These are phyloP conservation scores for Caryopteris hybrid DNA, from an alignment of 305 asterid species.

Conservation along the genomic window DNA sequence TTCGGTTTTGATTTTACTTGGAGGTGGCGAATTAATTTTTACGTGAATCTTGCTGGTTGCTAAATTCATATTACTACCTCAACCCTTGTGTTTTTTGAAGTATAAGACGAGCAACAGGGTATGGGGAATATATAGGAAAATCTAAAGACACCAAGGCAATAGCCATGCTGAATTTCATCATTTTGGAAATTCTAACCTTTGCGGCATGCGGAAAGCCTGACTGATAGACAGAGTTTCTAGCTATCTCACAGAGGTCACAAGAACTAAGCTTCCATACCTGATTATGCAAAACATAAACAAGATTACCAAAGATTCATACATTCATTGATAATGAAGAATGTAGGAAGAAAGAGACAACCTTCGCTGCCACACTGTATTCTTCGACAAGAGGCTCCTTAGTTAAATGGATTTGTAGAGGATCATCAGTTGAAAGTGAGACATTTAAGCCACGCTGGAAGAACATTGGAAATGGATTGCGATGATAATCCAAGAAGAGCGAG, in stretches of 20 bases:
- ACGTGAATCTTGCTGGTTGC: slow-evolving; percentile 2
- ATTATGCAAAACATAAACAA: background rate
- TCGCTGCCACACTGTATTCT: slow-evolving; percentile 95
- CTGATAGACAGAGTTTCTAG: slow-evolving; percentile 90
- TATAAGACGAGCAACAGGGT: background rate
- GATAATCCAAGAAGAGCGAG: slow-evolving; percentile 89
- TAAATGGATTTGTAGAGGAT: slow-evolving; percentile 90
- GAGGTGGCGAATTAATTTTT: background rate
- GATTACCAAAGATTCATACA: slow-evolving; percentile 12
- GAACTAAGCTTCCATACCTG: slow-evolving; percentile 98
- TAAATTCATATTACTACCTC: background rate
- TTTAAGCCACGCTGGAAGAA: slow-evolving; percentile 93
- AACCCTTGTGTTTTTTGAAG: background rate
- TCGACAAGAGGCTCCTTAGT: slow-evolving; percentile 94
- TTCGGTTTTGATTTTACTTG: slow-evolving; percentile 4
- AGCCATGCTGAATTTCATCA: background rate
- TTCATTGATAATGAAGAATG: slow-evolving; percentile 4
- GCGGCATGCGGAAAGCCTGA: slow-evolving; percentile 83
- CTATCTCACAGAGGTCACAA: slow-evolving; percentile 93
- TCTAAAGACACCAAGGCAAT: background rate
- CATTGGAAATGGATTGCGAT: slow-evolving; percentile 85
- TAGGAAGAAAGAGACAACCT: slow-evolving; percentile 39
- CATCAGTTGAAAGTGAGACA: slow-evolving; percentile 82
- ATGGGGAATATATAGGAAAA: background rate
- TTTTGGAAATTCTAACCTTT: slow-evolving; percentile 48